Conservation (phyloP, 805 yeast genomes). For the Candida khao-thaluensis region DNA sequence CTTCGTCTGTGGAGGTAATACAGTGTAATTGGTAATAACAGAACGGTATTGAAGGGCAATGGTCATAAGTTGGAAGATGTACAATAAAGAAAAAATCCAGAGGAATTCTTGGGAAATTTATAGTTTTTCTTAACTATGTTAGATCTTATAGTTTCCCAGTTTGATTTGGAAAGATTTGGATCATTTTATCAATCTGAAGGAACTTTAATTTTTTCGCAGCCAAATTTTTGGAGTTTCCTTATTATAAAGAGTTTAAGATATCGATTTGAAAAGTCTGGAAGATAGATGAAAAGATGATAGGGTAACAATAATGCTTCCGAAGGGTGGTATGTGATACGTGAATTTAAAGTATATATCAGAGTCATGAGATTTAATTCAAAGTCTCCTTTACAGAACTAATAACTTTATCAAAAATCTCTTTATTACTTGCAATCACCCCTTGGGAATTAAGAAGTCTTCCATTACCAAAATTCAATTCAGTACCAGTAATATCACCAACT, state of each 20-base stretch:
- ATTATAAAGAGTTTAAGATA: too few species aligned
- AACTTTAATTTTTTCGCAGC: slow-evolving; percentile 2
- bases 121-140: too few species aligned
- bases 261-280: too few species aligned
- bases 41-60: slow-evolving; percentile 5
- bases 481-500: slow-evolving; percentile 83
- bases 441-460: slow-evolving; percentile 82
- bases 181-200: too few species aligned
- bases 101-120: neutral
- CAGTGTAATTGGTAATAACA: neutral
- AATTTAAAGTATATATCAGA: too few species aligned
- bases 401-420: slow-evolving; percentile 47
- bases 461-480: slow-evolving; percentile 70
- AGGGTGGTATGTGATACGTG: too few species aligned
- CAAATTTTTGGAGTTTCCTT: neutral
- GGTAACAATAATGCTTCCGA: too few species aligned
- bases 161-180: too few species aligned
- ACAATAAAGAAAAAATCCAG: neutral
- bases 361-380: slow-evolving; percentile 16
- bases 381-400: slow-evolving; percentile 45
- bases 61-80: neutral
- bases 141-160: too few species aligned
- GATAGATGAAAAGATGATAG: too few species aligned
- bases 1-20: neutral
- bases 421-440: slow-evolving; percentile 88